These are phyloP conservation scores for Noccaea bulbosa DNA, from an alignment of 345 rosid species.

Conservation along the genomic window DNA sequence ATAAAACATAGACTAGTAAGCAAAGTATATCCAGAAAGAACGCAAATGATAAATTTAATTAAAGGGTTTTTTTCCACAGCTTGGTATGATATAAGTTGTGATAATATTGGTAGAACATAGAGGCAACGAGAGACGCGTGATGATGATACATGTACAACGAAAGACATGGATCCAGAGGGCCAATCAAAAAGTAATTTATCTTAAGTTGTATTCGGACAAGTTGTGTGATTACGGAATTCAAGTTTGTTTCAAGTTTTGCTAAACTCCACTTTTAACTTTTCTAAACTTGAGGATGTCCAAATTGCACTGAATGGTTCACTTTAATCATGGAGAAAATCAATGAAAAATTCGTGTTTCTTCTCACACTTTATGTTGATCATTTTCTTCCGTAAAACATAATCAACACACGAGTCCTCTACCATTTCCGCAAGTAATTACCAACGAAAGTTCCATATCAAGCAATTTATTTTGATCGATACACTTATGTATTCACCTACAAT, in stretches of 20 bases:
- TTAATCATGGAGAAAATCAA: slow-evolving; percentile 31
- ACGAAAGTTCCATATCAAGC: slow-evolving; percentile 26
- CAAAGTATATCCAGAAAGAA: slow-evolving; percentile 9
- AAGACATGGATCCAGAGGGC: slow-evolving; percentile 29
- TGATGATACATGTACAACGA: slow-evolving; percentile 24
- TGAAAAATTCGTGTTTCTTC: slow-evolving; percentile 7
- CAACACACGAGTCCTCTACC: slow-evolving; percentile 4
- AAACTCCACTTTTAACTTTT: not conserved
- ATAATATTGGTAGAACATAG: slow-evolving; percentile 20
- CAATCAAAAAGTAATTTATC: slow-evolving; percentile 1
- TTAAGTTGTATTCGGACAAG: too few relatives aligned
- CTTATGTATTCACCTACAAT: not conserved
- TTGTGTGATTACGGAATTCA: slow-evolving; percentile 8
- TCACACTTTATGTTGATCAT: slow-evolving; percentile 12
- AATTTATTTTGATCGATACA: not conserved
- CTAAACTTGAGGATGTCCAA: slow-evolving; percentile 14
- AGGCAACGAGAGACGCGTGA: slow-evolving; percentile 38
- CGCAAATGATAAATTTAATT: slow-evolving; percentile 9
- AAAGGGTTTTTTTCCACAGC: not conserved
- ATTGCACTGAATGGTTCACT: slow-evolving; percentile 21
- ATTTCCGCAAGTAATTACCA: slow-evolving; percentile 19
- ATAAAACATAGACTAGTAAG: slow-evolving; percentile 1
- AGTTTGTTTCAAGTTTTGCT: slow-evolving; percentile 13
- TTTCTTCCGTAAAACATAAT: slow-evolving; percentile 4
- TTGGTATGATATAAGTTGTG: slow-evolving; percentile 3